These are phyloP conservation scores for Helicocarpus griseus DNA, from an alignment of 2,329 filamentous ascomycete genomes.

Conservation along the genomic window DNA sequence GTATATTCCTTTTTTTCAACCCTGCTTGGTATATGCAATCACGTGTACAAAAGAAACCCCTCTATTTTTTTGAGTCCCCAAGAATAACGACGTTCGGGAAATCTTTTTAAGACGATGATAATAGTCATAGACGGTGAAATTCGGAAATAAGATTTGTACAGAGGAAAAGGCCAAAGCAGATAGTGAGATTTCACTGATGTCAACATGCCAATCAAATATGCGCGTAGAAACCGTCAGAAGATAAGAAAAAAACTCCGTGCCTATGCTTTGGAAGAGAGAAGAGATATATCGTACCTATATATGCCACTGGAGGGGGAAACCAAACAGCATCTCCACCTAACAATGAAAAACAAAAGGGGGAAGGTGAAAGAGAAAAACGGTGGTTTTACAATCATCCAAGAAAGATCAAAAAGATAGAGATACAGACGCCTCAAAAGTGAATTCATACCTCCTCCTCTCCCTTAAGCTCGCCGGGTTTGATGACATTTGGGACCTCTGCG, in stretches of 20 bases:
- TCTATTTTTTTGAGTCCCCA: background rate
- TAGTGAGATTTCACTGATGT: too few species aligned
- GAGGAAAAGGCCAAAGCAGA: too few species aligned
- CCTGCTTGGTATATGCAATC: background rate
- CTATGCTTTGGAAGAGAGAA: slow-evolving; percentile 6
- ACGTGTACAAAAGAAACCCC: background rate
- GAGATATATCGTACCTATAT: slow-evolving; percentile 1
- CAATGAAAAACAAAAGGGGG: too few species aligned
- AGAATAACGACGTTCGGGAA: background rate
- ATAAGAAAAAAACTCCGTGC: background rate
- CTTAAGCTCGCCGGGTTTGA: slow-evolving; percentile 28
- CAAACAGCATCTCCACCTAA: background rate
- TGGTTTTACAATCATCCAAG: background rate
- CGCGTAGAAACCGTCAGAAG: background rate
- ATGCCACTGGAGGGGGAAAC: background rate
- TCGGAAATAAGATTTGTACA: background rate
- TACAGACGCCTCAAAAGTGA: background rate
- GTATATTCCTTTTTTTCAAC: too few species aligned
- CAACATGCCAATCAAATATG: background rate
- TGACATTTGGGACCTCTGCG: slow-evolving; percentile 34
- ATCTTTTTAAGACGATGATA: background rate
- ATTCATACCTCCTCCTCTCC: slow-evolving; percentile 2
- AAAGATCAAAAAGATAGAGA: background rate
- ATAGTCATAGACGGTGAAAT: background rate
- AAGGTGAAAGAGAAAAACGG: background rate